phyloP scores from a whole-genome alignment of 2,329 filamentous ascomycete species.

The Aotearoamyces nothofagi region DNA sequence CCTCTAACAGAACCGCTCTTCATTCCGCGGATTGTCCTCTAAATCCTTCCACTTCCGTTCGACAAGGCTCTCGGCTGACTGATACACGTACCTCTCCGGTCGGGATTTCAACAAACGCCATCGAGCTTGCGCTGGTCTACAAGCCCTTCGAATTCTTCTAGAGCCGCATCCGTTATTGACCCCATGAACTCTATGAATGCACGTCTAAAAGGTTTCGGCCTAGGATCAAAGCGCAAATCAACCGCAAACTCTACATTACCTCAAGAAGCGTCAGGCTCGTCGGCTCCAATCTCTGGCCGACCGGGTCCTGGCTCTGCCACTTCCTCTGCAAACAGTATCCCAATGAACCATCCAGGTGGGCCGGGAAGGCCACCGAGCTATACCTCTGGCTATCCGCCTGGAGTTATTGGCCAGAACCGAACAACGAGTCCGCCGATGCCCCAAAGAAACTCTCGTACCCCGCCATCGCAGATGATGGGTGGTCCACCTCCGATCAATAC shows the following conservation, averaged over 20 bases:
- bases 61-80: too few species aligned
- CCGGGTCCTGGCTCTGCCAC: slow-evolving; percentile 24
- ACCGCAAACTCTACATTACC: slow-evolving; percentile 9
- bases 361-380: slow-evolving; percentile 51
- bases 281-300: not conserved
- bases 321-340: slow-evolving; percentile 32
- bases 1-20: too few species aligned
- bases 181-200: slow-evolving; percentile 69
- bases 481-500: slow-evolving; percentile 55
- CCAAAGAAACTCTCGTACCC: slow-evolving; percentile 15
- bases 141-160: too few species aligned
- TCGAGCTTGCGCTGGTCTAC: too few species aligned
- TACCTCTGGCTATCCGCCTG: slow-evolving; percentile 35
- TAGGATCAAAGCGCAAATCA: slow-evolving; percentile 36
- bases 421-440: slow-evolving; percentile 24
- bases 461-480: slow-evolving; percentile 26
- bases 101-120: too few species aligned
- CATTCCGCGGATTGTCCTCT: too few species aligned
- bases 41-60: too few species aligned
- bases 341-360: slow-evolving; percentile 47
- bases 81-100: too few species aligned
- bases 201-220: slow-evolving; percentile 65
- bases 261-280: not conserved
- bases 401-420: slow-evolving; percentile 33
- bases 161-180: too few species aligned